Evolutionary conservation across 345 rosid species (phyloP), one percentile per base, ranked within the genome.

Genomic region (Populus deltoides): DNA sequence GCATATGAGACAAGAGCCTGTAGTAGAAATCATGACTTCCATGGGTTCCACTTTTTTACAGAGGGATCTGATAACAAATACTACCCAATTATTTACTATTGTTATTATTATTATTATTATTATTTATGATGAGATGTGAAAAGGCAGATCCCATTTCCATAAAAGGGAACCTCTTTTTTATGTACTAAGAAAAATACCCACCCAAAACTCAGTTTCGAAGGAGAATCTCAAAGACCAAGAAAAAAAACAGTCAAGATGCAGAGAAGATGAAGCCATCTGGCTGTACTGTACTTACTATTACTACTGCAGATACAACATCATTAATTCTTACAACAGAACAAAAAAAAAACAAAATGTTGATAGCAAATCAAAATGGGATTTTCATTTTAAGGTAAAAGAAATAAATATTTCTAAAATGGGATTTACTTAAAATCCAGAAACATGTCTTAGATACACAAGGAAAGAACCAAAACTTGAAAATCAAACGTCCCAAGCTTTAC

Each of bases 121-220:
- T 81, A 80, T 77, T 83, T 69, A 81, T 88, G 85, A 88, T 69
- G 87, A 84, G 75, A 83, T 68, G 77, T 79, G 80, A 74, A 86
- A 85, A 89, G 81, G 90, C 84, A 86, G 90, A 89, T 87, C 88
- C 87, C 85, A 80, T 89, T 86, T 87, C 88, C 86, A 83, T 83
- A 85, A 89, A 85, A 85, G 76, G 92, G 83, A 81, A 72, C 82
- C 83, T 78, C 51, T 47, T 47, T 85, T 81, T 82, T 81, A 80
- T 80, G 88, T 85, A 71, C 92, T 78, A 74, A 70, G 85, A 79
- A 86, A 70, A 85, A 85, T 77, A 73, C 89, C 86, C 88, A 83
- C 88, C 82, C 81, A 80, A 84, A 86, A 87, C 90, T 79, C 83
- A 66, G 89, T 79, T 74, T 74, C 75, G 33, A 80, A 73, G 85